Evolutionary conservation across 495 filamentous ascomycete species (phyloP), one percentile per base, ranked within the genome.

Genomic region (Penicillium odoratum): DNA sequence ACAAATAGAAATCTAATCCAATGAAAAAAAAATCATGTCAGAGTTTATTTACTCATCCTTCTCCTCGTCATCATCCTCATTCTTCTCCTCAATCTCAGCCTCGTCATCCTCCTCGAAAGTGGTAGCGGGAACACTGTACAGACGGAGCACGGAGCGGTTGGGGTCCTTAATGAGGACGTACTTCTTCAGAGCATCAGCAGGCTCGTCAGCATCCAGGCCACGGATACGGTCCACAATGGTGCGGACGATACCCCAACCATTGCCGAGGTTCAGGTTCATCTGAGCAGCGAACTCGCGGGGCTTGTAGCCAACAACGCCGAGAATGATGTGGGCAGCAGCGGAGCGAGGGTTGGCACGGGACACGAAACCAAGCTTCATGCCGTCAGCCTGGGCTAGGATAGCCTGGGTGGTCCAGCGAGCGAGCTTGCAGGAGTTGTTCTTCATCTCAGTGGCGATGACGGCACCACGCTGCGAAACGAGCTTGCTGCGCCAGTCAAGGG

Each of bases 291-390:
- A 97, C 66, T 98, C 95, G 64, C 87, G 85, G 33, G 94, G 94
- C 80, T 98, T 98, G 85, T 96, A 97, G 74, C 91, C 91, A 5
- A 95, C 85, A 53, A 98, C 95, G 61, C 95, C 95, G 40, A 98
- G 88, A 58, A 98, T 85, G 68, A 98, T 90, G 74, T 98, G 94
- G 59, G 86, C 87, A 65, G 94, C 88, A 64, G 90, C 88, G 59
- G 83, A 84, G 82, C 94, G 93, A 54, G 95, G 92, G 76, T 91
- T 95, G 56, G 84, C 84, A 61, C 94, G 93, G 53, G 93, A 97
- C 60, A 98, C 92, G 74, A 98, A 98, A 85, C 94, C 94, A 68
- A 98, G 86, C 81, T 98, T 98, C 91, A 98, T 97, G 57, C 88
- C 81, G 71, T 98, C 93, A 18, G 94, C 93, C 76, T 92, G 92